Evolutionary conservation across 352 stramenopile genomes (phyloP).

Genomic region (Phytopythium chamaehyphon): DNA sequence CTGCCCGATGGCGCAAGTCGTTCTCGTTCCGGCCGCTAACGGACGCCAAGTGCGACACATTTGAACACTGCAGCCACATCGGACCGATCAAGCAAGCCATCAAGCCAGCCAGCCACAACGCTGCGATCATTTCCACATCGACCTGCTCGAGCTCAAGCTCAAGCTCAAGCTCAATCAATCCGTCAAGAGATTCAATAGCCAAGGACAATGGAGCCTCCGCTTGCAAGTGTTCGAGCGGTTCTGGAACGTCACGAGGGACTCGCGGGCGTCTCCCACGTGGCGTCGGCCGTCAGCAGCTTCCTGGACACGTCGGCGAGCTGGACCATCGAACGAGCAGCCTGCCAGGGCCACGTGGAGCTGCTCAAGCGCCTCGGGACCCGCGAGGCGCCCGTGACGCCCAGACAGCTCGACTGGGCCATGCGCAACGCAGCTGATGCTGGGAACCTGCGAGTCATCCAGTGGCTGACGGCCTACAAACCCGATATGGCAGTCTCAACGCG

Average conservation of each 20-base stretch:
- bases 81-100: too few relatives aligned
- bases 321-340: conserved; percentile 54
- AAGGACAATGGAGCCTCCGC: conserved; percentile 7
- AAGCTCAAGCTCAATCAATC: too few relatives aligned
- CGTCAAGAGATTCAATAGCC: too few relatives aligned
- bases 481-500: conserved; percentile 48
- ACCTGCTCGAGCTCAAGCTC: too few relatives aligned
- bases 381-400: conserved; percentile 32
- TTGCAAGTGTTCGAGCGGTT: conserved; percentile 34
- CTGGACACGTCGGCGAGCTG: conserved; percentile 57
- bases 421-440: conserved; percentile 67
- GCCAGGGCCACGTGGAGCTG: conserved; percentile 45
- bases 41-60: too few relatives aligned
- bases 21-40: too few relatives aligned
- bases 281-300: conserved; percentile 37
- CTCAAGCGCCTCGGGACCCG: conserved; percentile 39
- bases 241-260: conserved; percentile 44
- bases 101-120: conserved; percentile 1
- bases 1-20: too few relatives aligned
- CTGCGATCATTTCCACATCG: too few relatives aligned
- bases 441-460: conserved; percentile 54
- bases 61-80: too few relatives aligned
- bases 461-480: conserved; percentile 55
- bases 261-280: conserved; percentile 39
- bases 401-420: conserved; percentile 65